Base-by-base conservation (phyloP, 176 grass and related monocot genomes). In the Zea mays region DNA sequence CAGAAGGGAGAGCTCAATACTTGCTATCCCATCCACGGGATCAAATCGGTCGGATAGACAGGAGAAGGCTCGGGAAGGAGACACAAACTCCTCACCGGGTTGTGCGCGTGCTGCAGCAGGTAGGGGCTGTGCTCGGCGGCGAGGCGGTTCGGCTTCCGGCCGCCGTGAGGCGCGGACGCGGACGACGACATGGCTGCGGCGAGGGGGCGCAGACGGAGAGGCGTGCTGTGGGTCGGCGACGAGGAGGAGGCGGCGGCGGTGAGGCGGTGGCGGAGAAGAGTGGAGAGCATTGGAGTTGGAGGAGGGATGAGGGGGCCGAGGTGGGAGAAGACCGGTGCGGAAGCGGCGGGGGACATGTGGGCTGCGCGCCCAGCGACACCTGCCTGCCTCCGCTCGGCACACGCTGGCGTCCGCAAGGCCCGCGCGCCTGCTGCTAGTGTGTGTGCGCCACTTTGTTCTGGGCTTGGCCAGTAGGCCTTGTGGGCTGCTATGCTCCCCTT, bases 41-140 rank as follows among this genome's bases (percentile, higher is more conserved):
- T 27, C 27, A 27, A 27, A 27, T 27, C 27, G 27, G 27, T 27
- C 27, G 27, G 27, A 27, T n/a, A 54, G 2, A 55, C 52, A 56
- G 16, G 20, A 27, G 19, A 60, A 10, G 10, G 27, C 20, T 34
- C 57, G 10, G 16, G 7, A 44, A 42, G 47, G 1, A 65, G 62
- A 15, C 3, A 4, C 6, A 56, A 19, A 56, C 3, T 62, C 5
- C 77, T 71, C 44, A 97, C 95, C 87, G 95, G 91, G 73, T 97
- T 97, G 80, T 94, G 82, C 45, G 95, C 95, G 76, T 97, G 95
- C 90, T 97, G 95, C 36, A 97, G 95, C 45, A 97, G 89, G 87
- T 97, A 97, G 11, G 95, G 91, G 82, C 95, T 97, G 85, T 97
- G 95, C 86, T 92, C 91, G 69, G 91, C 83, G 33, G 89, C 95